Base-by-base conservation (phyloP, 2,329 filamentous ascomycete species). In the Atkinsonella hypoxylon region DNA sequence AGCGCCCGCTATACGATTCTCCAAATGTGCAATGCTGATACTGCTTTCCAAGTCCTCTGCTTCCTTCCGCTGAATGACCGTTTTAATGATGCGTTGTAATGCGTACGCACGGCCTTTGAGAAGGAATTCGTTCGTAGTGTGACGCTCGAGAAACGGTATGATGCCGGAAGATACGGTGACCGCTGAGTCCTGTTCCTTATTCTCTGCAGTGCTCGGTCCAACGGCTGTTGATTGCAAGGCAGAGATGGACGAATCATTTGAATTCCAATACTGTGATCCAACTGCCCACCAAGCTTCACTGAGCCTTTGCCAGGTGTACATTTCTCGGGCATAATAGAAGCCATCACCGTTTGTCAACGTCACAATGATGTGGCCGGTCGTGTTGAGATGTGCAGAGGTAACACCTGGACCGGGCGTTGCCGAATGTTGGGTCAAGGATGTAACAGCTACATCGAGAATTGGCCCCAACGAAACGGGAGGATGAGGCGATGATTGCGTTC, bases 251-350 rank as follows among this genome's bases (percentile, higher is more conserved):
- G 89, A 89, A 61, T 96, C 93, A 49, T 89, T 95, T 1, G 89
- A 94, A 67, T 98, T 97, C 94, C 93, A 98, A 66, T 98, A 98
- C 64, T 98, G 93, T 58, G 88, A 95, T 17, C 90, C 90, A 0
- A 97, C 89, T 0, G 91, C 91, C 89, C 93, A 98, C 93, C 93
- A 98, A 2, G 88, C 79, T 64, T 98, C 94, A 2, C 89, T 95
- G n/a, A 98, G 75, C 10, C 90, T 82, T 67, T 97, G 91, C 93
- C 93, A 98, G 8, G 83, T 80, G 66, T 82, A 91, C 84, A 98
- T 87, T 17, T 78, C 76, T 0, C 85, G 79, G 1, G 87, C 87
- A 67, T 98, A 98, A 49, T 83, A 83, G 67, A 89, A 98, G 1
- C 93, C 93, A 59, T 98, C 91, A 18, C 93, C 93, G 59, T 96